phyloP scores from a whole-genome alignment of 1,284 basidiomycete genomes.

The Ceratobasidium sp. region DNA sequence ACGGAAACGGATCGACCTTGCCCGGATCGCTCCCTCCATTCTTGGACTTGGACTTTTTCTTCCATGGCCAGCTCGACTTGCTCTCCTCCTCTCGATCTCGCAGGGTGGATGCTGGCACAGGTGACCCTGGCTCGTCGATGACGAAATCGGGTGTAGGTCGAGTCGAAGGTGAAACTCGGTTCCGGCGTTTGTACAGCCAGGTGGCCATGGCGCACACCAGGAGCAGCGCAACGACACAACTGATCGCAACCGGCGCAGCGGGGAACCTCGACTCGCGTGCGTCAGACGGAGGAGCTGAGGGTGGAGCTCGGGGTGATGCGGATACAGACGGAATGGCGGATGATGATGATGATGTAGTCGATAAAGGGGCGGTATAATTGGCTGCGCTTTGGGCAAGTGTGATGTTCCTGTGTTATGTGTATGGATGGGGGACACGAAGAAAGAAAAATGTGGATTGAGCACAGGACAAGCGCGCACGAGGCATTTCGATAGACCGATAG shows the following conservation, averaged over 20 bases:
- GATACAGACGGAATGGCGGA: background rate
- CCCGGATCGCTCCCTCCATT: background rate
- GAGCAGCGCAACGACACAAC: background rate
- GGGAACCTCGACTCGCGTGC: background rate
- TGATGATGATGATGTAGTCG: background rate
- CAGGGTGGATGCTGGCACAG: background rate
- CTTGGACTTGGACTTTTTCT: background rate
- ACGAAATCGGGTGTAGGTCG: slow-evolving; percentile 8
- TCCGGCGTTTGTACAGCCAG: slow-evolving; percentile 13
- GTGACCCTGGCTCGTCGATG: background rate
- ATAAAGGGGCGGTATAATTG: background rate
- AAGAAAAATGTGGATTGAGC: too few species aligned
- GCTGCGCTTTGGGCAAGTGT: background rate
- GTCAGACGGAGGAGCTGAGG: background rate
- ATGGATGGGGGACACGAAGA: background rate
- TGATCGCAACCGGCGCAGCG: background rate
- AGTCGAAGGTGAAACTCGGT: background rate
- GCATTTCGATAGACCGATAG: too few species aligned
- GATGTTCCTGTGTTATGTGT: slow-evolving; percentile 1
- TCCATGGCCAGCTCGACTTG: slow-evolving; percentile 2
- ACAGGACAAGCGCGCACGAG: background rate
- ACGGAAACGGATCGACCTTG: slow-evolving; percentile 28
- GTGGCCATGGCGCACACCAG: slow-evolving; percentile 1
- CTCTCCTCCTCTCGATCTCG: background rate
- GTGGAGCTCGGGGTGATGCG: background rate